Evolutionary conservation across 768 basidiomycete species (phyloP).

Genomic region (Coprinellus micaceus): DNA sequence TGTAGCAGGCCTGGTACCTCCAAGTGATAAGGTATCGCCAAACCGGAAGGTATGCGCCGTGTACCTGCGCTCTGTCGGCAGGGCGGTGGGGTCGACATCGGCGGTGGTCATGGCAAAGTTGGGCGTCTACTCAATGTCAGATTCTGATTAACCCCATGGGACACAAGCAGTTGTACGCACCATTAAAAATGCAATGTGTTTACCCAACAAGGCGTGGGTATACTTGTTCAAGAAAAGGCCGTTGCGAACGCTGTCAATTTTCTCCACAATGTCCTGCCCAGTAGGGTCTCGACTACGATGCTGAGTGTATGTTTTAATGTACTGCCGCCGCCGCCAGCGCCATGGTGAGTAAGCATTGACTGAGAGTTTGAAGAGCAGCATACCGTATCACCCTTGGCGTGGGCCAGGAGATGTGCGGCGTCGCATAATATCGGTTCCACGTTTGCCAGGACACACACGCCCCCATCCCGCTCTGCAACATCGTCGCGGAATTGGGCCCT

Average conservation of each 20-base stretch:
- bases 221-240: constrained; percentile 14
- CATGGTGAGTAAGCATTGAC: constrained; percentile 9
- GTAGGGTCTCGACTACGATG: constrained; percentile 12
- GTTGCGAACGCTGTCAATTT: too few relatives aligned
- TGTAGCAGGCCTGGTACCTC: neutral
- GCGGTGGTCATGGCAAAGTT: constrained; percentile 15
- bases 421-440: constrained; percentile 6
- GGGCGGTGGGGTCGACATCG: constrained; percentile 12
- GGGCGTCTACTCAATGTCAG: constrained; percentile 12
- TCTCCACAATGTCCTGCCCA: constrained; percentile 9
- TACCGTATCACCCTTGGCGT: constrained; percentile 18
- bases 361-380: constrained; percentile 8
- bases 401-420: constrained; percentile 17
- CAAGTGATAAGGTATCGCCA: neutral
- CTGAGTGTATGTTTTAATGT: constrained; percentile 15
- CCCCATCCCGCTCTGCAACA: constrained; percentile 15
- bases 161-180: too few relatives aligned
- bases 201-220: constrained; percentile 12
- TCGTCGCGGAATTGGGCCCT: constrained; percentile 10
- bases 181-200: constrained; percentile 15
- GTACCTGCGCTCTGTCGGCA: constrained; percentile 11
- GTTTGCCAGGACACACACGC: constrained; percentile 12
- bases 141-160: neutral
- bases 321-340: too few relatives aligned
- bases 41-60: constrained; percentile 15